These are phyloP conservation scores for Hibiscus syriacus DNA, from an alignment of 345 rosid species.

Conservation along the genomic window DNA sequence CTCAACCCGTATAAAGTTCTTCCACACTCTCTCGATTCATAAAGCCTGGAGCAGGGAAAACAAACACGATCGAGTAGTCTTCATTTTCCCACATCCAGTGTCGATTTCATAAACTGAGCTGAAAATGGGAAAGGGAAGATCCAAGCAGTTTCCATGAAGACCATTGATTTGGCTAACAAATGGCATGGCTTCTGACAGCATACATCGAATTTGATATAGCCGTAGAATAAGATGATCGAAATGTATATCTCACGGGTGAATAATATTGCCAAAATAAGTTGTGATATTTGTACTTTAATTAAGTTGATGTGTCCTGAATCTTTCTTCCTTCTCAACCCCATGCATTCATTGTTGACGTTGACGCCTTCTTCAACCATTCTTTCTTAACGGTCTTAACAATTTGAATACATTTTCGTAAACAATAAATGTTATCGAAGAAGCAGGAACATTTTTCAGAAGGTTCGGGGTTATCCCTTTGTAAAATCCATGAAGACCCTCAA, in stretches of 20 bases:
- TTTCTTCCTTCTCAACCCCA: background rate
- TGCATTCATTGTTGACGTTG: background rate
- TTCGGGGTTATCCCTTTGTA: constrained; percentile 84
- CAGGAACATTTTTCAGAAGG: constrained; percentile 78
- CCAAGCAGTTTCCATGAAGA: too few relatives aligned
- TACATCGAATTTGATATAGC: background rate
- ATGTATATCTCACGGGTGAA: background rate
- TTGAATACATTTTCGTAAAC: constrained; percentile 31
- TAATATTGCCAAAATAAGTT: background rate
- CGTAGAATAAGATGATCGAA: background rate
- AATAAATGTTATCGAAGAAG: background rate
- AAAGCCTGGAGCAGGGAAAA: constrained; percentile 16
- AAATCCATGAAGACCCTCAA: constrained; percentile 77
- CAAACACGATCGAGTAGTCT: background rate
- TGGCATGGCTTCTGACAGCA: too few relatives aligned
- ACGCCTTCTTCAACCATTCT: constrained; percentile 14
- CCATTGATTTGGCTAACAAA: too few relatives aligned
- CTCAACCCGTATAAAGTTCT: constrained; percentile 89
- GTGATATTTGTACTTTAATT: background rate
- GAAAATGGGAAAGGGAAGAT: too few relatives aligned
- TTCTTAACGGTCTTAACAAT: constrained; percentile 33
- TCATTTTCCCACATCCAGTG: background rate
- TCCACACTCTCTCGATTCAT: constrained; percentile 34
- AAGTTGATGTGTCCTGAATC: too few relatives aligned
- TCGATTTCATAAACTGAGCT: background rate